phyloP scores from a whole-genome alignment of 139 green algal species.

The Chlamydomonas sp. region DNA sequence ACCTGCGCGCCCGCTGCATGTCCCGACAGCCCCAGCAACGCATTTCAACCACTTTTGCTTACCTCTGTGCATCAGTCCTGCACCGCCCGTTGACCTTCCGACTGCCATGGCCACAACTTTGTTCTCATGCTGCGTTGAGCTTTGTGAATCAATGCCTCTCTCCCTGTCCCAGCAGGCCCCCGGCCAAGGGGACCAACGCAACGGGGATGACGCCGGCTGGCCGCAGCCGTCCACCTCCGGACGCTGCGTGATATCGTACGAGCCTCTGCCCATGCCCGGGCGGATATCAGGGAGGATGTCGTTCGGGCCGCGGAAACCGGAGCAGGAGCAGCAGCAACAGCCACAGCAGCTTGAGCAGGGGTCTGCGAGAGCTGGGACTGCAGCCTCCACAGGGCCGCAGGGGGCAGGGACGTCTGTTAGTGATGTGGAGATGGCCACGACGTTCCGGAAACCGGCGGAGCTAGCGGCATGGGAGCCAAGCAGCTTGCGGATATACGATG shows the following conservation, averaged over 20 bases:
- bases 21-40: no score
- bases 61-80: no score
- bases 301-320: neutral
- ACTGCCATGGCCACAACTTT: no score
- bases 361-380: neutral
- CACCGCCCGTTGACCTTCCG: no score
- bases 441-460: conserved; percentile 21
- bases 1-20: no score
- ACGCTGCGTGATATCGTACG: conserved; percentile 20
- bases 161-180: no score
- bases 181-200: no score
- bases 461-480: conserved; percentile 8
- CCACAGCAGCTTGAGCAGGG: neutral
- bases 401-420: neutral
- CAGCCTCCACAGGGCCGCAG: neutral
- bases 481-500: conserved; percentile 7
- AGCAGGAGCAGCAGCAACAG: neutral
- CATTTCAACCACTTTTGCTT: no score
- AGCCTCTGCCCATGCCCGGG: conserved; percentile 20
- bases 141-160: no score
- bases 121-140: no score
- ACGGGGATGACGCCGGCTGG: neutral
- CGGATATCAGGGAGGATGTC: conserved; percentile 10
- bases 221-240: conserved; percentile 22
- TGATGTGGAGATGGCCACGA: conserved; percentile 16